phyloP scores from a whole-genome alignment of 805 yeast species.

The Pichia kluyveri region DNA sequence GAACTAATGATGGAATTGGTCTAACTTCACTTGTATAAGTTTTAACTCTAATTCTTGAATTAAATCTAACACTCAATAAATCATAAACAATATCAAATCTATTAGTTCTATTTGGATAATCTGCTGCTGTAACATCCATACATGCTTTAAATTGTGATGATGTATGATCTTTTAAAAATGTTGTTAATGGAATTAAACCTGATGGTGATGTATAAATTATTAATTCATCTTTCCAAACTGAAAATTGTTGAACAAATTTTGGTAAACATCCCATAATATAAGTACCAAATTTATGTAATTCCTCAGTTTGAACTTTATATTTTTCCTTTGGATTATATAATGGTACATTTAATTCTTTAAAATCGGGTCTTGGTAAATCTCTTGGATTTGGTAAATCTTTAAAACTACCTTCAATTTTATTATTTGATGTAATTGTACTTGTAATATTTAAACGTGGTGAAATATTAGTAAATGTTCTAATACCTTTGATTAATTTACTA shows the following conservation, averaged over 20 bases:
- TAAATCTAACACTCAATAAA: slow-evolving; percentile 69
- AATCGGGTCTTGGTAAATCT: slow-evolving; percentile 26
- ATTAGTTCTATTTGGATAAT: slow-evolving; percentile 74
- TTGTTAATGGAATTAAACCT: slow-evolving; percentile 61
- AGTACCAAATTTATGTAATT: slow-evolving; percentile 72
- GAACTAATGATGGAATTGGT: slow-evolving; percentile 73
- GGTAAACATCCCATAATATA: slow-evolving; percentile 74
- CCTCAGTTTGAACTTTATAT: slow-evolving; percentile 56
- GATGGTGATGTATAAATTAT: slow-evolving; percentile 66
- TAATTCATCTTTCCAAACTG: slow-evolving; percentile 89
- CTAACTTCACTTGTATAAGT: slow-evolving; percentile 79
- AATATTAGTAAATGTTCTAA: slow-evolving; percentile 4
- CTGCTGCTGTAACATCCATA: slow-evolving; percentile 80
- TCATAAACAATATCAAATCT: slow-evolving; percentile 86
- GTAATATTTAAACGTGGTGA: slow-evolving; percentile 6
- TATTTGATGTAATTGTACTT: slow-evolving; percentile 4
- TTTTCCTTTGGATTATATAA: slow-evolving; percentile 72
- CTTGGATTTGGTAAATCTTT: slow-evolving; percentile 27
- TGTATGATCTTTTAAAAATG: slow-evolving; percentile 69
- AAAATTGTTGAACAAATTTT: slow-evolving; percentile 71
- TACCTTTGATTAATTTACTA: not conserved
- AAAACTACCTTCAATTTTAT: slow-evolving; percentile 6
- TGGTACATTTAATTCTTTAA: slow-evolving; percentile 32
- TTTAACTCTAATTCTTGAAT: slow-evolving; percentile 81
- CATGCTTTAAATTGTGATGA: slow-evolving; percentile 72